These are phyloP conservation scores for Elsinoe ampelina DNA, from an alignment of 2,329 filamentous ascomycete species.

Conservation along the genomic window DNA sequence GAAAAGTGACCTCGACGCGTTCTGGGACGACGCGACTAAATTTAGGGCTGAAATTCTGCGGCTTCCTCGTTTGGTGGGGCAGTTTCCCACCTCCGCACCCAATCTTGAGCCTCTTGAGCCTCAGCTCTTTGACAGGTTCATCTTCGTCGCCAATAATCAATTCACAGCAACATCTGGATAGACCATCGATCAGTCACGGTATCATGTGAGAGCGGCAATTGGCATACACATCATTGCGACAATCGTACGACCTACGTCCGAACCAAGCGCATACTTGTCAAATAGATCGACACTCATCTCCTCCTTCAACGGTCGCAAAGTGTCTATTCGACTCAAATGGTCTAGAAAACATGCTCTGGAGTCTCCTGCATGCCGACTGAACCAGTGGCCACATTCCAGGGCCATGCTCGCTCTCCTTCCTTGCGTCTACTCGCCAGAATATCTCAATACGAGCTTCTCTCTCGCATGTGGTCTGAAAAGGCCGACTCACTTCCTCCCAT, in stretches of 20 bases:
- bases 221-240: background rate
- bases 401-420: slow-evolving; percentile 17
- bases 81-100: no score
- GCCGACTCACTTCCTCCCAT: slow-evolving; percentile 21
- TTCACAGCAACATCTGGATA: background rate
- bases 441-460: slow-evolving; percentile 13
- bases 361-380: slow-evolving; percentile 14
- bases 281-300: background rate
- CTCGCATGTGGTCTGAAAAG: slow-evolving; percentile 18
- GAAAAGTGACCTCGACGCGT: background rate
- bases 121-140: background rate
- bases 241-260: background rate
- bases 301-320: slow-evolving; percentile 7
- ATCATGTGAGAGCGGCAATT: background rate
- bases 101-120: no score
- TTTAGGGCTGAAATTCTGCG: background rate
- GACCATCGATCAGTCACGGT: background rate
- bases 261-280: background rate
- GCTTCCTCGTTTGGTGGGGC: background rate
- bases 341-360: slow-evolving; percentile 12
- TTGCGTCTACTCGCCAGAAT: slow-evolving; percentile 16
- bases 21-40: background rate
- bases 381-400: slow-evolving; percentile 9
- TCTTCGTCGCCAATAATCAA: background rate
- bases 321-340: background rate